A percentile compares a stretch with the other conserved stretches of the same genome.
phyloP scores from a whole-genome alignment of 73 alveolate genomes.

The Tetrahymena malaccensis region DNA sequence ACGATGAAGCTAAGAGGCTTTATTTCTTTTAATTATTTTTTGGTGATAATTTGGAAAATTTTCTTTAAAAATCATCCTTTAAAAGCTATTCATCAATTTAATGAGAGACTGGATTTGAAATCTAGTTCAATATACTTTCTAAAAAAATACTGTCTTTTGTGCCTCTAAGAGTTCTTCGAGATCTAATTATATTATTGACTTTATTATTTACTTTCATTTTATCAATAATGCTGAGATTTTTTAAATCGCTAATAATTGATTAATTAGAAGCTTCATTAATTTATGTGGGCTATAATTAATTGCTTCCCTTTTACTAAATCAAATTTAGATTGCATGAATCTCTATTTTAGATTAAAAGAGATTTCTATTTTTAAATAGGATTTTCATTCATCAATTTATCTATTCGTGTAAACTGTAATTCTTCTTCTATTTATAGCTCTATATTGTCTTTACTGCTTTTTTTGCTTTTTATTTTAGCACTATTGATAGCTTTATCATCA shows the following conservation, averaged over 20 bases:
- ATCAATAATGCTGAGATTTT: not conserved
- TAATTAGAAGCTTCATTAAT: not conserved
- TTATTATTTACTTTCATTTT: not conserved
- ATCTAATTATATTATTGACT: no score
- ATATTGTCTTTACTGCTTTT: not conserved
- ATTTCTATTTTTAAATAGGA: not conserved
- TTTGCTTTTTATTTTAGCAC: not conserved
- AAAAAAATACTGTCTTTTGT: not conserved
- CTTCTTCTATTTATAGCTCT: not conserved
- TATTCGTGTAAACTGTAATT: not conserved
- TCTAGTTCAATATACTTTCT: no score
- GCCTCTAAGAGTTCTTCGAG: not conserved
- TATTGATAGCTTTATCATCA: not conserved
- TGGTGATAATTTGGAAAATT: no score
- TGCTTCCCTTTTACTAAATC: no score
- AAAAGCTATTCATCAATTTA: no score
- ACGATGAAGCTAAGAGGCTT: no score
- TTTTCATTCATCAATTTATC: not conserved
- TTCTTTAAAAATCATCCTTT: no score
- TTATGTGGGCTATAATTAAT: no score
- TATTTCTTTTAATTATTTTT: no score
- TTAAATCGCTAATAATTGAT: not conserved
- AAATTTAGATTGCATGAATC: not conserved
- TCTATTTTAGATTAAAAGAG: not conserved
- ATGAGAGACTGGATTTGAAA: no score